A percentile compares a stretch with the other conserved stretches of the same genome.
These are phyloP conservation scores for Apiotrichum gracile DNA, from an alignment of 1,284 basidiomycete species.

Conservation along the genomic window DNA sequence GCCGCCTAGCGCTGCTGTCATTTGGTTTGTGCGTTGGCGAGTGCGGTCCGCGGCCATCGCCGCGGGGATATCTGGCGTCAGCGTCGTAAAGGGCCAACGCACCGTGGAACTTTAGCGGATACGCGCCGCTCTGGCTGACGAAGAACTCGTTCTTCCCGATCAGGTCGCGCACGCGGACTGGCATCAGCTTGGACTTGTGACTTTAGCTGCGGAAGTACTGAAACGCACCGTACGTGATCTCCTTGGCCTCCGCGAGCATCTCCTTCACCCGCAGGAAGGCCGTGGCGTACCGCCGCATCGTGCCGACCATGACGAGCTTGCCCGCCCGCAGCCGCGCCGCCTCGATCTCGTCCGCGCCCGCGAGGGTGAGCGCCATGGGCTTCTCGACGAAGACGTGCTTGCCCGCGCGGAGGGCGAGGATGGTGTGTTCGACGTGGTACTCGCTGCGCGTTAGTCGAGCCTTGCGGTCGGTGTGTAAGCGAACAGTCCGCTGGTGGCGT, in stretches of 20 bases:
- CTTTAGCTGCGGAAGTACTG: too few species aligned
- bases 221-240: conserved; percentile 9
- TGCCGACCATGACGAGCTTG: conserved; percentile 37
- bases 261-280: conserved; percentile 43
- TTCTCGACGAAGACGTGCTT: conserved; percentile 42
- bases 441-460: conserved; percentile 12
- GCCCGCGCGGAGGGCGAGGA: conserved; percentile 15
- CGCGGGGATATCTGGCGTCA: conserved; percentile 37
- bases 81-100: background rate
- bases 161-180: conserved; percentile 46
- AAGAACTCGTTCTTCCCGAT: conserved; percentile 49
- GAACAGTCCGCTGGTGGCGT: too few species aligned
- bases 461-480: too few species aligned
- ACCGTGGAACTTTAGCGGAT: conserved; percentile 9
- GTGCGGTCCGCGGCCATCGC: conserved; percentile 19
- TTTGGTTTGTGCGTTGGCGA: conserved; percentile 4
- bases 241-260: conserved; percentile 11
- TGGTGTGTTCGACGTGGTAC: conserved; percentile 15
- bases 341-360: conserved; percentile 25
- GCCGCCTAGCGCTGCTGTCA: conserved; percentile 22
- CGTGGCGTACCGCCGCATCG: conserved; percentile 47
- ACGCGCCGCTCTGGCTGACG: conserved; percentile 11
- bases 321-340: conserved; percentile 18
- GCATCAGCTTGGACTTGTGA: background rate
- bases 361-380: conserved; percentile 28